Evolutionary conservation across 768 basidiomycete species (phyloP), one percentile per base, ranked within the genome.

Genomic region (Hypholoma fasciculare): DNA sequence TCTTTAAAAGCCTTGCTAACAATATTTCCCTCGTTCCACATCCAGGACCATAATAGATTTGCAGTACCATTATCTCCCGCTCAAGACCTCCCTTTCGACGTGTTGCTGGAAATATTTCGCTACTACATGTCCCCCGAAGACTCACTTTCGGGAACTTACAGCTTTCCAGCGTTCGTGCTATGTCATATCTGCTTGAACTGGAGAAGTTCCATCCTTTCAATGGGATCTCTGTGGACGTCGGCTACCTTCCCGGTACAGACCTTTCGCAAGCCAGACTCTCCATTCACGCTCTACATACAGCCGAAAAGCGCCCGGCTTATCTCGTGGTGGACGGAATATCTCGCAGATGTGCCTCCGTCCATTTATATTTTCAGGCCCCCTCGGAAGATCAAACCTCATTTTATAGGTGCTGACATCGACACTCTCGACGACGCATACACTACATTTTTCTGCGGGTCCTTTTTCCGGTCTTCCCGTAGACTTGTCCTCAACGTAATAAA

Each of bases 71-170:
- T 49, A 49, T 49, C 48, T 27, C 6, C 44, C 19, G 54, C 54
- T 5, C 54, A 54, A 27, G 20, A 38, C 19, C 44, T 54, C 20
- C 54, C 54, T 6, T 54, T 54, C 34, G 54, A 54, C 9, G 34
- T 54, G 3, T 44, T 54, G 9, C 54, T 47, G 27, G 54, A 54
- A 23, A 54, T 54, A 7, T 54, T 54, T 36, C 6, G 46, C 17
- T 40, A 20, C 19, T 54, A 46, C 16, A 17, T 54, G 6, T 20
- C 36, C 19, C 20, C 34, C 43, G 17, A 20, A 9, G 27, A 36
- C 7, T n/a, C 34, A 14, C 44, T 46, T 8, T 3, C 17, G 44
- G 16, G 20, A 9, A 27, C 19, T 30, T 7, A 13, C 54, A 37
- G 34, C 43, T 36, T 6, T 17, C 3, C 4, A 8, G 16, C 34